These are phyloP conservation scores for Oldenlandia corymbosa DNA, from an alignment of 257 asterid species.

Conservation along the genomic window DNA sequence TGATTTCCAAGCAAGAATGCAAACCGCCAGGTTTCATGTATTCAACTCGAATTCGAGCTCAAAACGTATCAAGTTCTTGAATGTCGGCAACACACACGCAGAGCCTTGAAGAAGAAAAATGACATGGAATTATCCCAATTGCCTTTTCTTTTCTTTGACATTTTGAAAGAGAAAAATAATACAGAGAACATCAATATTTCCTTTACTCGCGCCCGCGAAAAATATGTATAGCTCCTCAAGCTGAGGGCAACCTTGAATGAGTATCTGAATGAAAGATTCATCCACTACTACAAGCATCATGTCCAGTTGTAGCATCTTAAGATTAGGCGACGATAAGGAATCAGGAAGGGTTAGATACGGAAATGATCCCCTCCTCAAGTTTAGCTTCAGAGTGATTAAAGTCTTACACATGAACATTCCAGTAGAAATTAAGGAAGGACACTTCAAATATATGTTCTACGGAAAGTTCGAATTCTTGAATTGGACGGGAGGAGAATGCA, in stretches of 20 bases:
- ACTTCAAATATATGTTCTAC: neutral
- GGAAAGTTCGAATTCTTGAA: slow-evolving; percentile 1
- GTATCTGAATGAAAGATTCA: slow-evolving; percentile 2
- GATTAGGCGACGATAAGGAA: neutral
- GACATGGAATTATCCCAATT: neutral
- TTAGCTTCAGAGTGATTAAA: slow-evolving; percentile 2
- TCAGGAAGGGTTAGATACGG: neutral
- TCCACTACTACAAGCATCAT: neutral
- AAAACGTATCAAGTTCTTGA: neutral
- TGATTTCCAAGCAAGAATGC: neutral
- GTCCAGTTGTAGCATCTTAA: neutral
- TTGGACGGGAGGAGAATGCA: neutral
- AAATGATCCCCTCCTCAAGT: neutral
- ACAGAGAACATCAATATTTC: too few species aligned
- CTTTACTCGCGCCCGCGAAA: neutral
- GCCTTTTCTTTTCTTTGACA: neutral
- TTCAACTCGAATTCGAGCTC: neutral
- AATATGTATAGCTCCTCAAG: slow-evolving; percentile 1
- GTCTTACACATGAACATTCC: neutral
- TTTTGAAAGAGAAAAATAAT: neutral
- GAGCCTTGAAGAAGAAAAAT: neutral
- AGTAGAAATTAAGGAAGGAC: neutral
- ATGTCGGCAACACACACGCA: slow-evolving; percentile 2
- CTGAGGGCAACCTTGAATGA: slow-evolving; percentile 7
- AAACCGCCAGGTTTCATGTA: too few species aligned